Evolutionary conservation across 768 basidiomycete genomes (phyloP).

Genomic region (Lactarius sp.): DNA sequence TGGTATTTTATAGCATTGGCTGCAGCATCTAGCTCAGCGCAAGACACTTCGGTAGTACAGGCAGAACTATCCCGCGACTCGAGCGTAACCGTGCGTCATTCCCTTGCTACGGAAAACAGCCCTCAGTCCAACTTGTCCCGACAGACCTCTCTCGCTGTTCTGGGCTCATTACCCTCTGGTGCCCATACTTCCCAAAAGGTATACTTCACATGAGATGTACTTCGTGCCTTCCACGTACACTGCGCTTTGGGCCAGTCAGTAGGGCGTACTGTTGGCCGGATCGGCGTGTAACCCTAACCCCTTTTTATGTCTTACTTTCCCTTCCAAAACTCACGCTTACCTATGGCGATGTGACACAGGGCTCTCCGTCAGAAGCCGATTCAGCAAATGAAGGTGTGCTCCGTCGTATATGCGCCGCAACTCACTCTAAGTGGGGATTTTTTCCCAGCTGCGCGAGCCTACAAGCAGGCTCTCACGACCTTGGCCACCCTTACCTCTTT

Average conservation of each 20-base stretch:
- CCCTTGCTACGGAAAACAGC: neutral
- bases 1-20: constrained; percentile 32
- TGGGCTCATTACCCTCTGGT: constrained; percentile 5
- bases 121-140: neutral
- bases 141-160: constrained; percentile 10
- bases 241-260: neutral
- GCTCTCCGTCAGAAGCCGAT: constrained; percentile 8
- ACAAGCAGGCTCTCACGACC: constrained; percentile 68
- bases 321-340: neutral
- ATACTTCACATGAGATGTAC: neutral
- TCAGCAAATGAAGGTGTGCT: constrained; percentile 24
- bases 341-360: neutral
- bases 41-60: constrained; percentile 17
- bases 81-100: constrained; percentile 5
- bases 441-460: constrained; percentile 59
- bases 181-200: constrained; percentile 9
- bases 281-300: constrained; percentile 20
- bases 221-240: neutral
- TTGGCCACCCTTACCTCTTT: constrained; percentile 60
- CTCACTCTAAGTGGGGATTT: neutral
- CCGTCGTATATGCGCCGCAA: neutral
- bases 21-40: constrained; percentile 26
- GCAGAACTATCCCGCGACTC: constrained; percentile 10
- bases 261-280: neutral
- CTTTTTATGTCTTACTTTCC: constrained; percentile 13